Evolutionary conservation across 176 grass and related monocot species (phyloP), one percentile per base, ranked within the genome.

Genomic region (Bonia amplexicaulis): DNA sequence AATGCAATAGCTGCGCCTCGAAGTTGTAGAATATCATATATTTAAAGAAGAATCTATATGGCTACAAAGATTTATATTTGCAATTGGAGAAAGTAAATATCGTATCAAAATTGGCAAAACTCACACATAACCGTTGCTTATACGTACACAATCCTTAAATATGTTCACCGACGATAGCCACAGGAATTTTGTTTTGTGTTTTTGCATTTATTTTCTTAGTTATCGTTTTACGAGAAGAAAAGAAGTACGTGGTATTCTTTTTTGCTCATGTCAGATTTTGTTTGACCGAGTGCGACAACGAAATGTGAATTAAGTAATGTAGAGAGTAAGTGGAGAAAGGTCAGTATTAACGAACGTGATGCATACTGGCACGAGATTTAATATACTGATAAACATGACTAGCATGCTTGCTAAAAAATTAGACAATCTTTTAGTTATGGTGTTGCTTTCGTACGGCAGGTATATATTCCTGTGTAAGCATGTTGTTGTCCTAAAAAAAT

Each of bases 311-410:
- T 7, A 80, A 69, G 3, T 16, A 69, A 23, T 41, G 12, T 2
- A 3, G 13, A 12, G 10, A 80, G 54, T 57, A 10, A 47, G 35
- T 74, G 69, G 19, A 23, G 69, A 81, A 45, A 58, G 85, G 12
- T 81, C 25, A 66, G 69, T 81, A 4, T 33, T 74, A 81, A 87
- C 77, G 77, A 81, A 66, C 35, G 17, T 87, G 69, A 81, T 57
- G 58, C 46, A 29, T 66, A 31, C 31, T 2, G 37, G 29, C 58
- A 61, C 12, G 58, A 12, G 27, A 71, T 55, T 46, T 58, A 60
- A 60, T 46, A 37, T 66, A 29, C 11, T 69, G 16, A 19, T 45
- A n/a, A 79, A 16, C 65, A 71, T 61, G 84, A 48, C 25, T 52
- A 41, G 44, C 52, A 26, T 61, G 66, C 37, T 80, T 71, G 33